Base-by-base conservation (phyloP, 169 alveolate species). In the Hammondia hammondi region DNA sequence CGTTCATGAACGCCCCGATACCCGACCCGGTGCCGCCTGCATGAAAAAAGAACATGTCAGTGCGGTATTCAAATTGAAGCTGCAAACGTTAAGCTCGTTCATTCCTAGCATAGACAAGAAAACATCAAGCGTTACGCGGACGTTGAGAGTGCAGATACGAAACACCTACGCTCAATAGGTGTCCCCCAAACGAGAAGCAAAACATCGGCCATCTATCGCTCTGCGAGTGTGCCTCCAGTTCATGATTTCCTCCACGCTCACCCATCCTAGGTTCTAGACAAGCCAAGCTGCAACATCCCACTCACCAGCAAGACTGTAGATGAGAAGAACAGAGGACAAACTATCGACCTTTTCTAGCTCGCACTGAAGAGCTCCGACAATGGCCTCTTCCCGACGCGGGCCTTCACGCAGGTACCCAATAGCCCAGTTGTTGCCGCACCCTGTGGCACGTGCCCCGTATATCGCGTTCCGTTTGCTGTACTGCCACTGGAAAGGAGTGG, bases 1-100 rank as follows among this genome's bases (percentile, higher is more conserved):
- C 70, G 82, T 17, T 48, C 67, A 35, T 21, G 71, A 61, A 88
- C 21, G 82, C 92, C 92, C 73, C 71, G 19, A 88, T 24, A 2
- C 93, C 77, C 37, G 82, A 88, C 70, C 82, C 85, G 17, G 82
- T 57, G 21, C 92, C 82, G 19, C 57, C 82, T 87, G 56, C 57
- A 35, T 12, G 46, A 27, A 27, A 72, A 4, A 70, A 89, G 46
- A 71, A 57, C 32, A 81, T 5, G 71, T 29, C 48, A 89, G 71
- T 85, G 71, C 70, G 67, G 85, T 35, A 67, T 32, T 67, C 43
- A 39, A 39, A 39, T 39, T 85, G 52, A 19, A 81, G 81, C 35
- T 32, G 45, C 92, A 85, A 52, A 72, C 57, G 92, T 81, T n/a
- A 29, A 52, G 81, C 73, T 72, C 6, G 92, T 46, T n/a, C 81